Percentiles rank a stretch among this genome's conserved stretches.
phyloP scores from a whole-genome alignment of 345 rosid genomes.

The Pugionium dolabratum region DNA sequence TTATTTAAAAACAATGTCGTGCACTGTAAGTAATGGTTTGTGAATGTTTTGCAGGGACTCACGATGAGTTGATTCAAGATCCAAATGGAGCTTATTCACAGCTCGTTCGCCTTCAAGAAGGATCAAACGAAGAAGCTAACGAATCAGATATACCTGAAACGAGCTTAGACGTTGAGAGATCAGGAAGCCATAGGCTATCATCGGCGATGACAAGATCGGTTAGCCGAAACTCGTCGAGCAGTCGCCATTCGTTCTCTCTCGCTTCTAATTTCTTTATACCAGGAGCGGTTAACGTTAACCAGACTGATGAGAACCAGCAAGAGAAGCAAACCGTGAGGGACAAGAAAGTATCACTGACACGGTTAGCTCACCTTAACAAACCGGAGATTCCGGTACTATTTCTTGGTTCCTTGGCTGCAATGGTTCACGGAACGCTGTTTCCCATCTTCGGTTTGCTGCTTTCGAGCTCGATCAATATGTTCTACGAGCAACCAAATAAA shows the following conservation, averaged over 20 bases:
- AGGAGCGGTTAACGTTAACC: slow-evolving; percentile 29
- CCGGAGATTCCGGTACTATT: slow-evolving; percentile 64
- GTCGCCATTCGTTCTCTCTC: slow-evolving; percentile 34
- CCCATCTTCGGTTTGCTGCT: slow-evolving; percentile 77
- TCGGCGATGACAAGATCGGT: slow-evolving; percentile 39
- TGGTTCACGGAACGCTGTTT: slow-evolving; percentile 59
- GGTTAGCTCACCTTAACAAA: slow-evolving; percentile 69
- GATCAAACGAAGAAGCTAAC: slow-evolving; percentile 46
- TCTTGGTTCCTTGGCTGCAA: slow-evolving; percentile 63
- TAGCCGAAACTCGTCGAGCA: slow-evolving; percentile 38
- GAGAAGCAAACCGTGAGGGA: slow-evolving; percentile 32
- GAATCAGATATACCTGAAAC: slow-evolving; percentile 30
- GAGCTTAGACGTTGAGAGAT: slow-evolving; percentile 27
- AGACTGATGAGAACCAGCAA: slow-evolving; percentile 6
- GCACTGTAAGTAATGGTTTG: background rate
- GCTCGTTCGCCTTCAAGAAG: slow-evolving; percentile 74
- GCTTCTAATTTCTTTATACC: slow-evolving; percentile 31
- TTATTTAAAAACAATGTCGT: background rate
- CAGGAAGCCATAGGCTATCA: slow-evolving; percentile 36
- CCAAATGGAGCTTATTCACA: slow-evolving; percentile 78
- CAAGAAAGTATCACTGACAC: slow-evolving; percentile 53
- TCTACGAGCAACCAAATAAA: slow-evolving; percentile 50
- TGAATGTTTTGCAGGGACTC: slow-evolving; percentile 46
- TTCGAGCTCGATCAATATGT: slow-evolving; percentile 65
- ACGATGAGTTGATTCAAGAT: slow-evolving; percentile 59